Base-by-base conservation (phyloP, 768 basidiomycete genomes). In the Panus rudis region DNA sequence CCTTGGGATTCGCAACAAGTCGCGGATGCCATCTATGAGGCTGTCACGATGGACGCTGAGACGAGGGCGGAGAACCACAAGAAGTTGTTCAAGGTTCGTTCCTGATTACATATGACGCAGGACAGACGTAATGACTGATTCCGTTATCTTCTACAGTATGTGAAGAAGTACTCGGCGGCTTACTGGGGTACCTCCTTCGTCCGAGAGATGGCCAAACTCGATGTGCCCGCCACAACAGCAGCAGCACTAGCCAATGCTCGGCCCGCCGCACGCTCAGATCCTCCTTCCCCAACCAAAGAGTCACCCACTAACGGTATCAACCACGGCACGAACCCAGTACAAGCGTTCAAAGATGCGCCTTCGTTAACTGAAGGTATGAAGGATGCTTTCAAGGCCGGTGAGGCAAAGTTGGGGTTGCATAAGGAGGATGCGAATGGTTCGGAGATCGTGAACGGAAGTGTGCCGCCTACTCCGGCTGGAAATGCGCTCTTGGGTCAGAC, bases 1-100 rank as follows among this genome's bases (percentile, higher is more conserved):
- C 96, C 96, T 17, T 93, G 96, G 94, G 96, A 98, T 63, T 87
- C 87, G n/a, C 93, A 97, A 63, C 84, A 92, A 56, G 92, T 96
- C 39, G 96, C 96, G 1, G 84, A 97, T 57, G 92, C 92, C n/a
- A 96, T 99, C 46, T 84, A 92, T 64, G 84, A 90, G 62, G 92
- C 96, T 0, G 83, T 98, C 46, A 91, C 85, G 13, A 92, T 93
- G 88, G 78, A 82, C 38, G 70, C 76, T 3, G 78, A 81, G 34
- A 79, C 75, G 30, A 78, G 91, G n/a, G 84, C 85, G 25, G 86
- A 90, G 64, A 97, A 97, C 65, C 91, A 94, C 63, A 72, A 81
- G 53, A 99, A 99, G 65, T 72, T 99, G 50, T 96, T 90, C 76
- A 91, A 91, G 58, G 73, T 73, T 42, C 52, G 69, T 58, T 34